Conservation (phyloP, 148 eudicot genomes). For the Rheum nobile region DNA sequence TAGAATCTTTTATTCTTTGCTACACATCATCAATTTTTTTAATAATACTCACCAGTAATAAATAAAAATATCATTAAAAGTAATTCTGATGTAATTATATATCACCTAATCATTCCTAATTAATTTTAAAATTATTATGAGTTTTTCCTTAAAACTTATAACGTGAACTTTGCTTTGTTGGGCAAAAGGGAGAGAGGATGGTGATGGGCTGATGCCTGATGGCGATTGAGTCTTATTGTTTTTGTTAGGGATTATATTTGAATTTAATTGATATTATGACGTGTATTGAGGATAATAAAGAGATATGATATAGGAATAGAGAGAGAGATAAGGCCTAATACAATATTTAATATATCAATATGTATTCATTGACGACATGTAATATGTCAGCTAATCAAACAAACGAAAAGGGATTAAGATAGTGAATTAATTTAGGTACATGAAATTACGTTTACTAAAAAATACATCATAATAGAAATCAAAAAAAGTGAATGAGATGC, state of each 20-base stretch:
- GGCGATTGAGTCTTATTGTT: not conserved
- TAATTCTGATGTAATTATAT: not conserved
- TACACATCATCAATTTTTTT: not conserved
- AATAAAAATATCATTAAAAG: not conserved
- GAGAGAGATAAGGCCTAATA: no score
- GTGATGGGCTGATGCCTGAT: not conserved
- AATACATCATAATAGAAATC: no score
- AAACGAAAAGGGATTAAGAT: no score
- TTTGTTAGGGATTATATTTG: not conserved
- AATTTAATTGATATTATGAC: not conserved
- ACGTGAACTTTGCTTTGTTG: not conserved
- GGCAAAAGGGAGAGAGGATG: not conserved
- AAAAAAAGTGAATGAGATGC: no score
- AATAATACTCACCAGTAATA: not conserved
- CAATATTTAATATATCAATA: no score
- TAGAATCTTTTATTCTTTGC: not conserved
- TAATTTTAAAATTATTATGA: not conserved
- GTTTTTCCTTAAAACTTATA: not conserved
- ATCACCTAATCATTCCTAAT: not conserved
- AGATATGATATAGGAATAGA: not conserved
- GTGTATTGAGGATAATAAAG: not conserved
- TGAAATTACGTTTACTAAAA: no score
- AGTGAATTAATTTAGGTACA: no score
- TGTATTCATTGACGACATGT: no score
- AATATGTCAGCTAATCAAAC: no score